phyloP scores from a whole-genome alignment of 495 filamentous ascomycete species.

The Lophiotrema nucula region DNA sequence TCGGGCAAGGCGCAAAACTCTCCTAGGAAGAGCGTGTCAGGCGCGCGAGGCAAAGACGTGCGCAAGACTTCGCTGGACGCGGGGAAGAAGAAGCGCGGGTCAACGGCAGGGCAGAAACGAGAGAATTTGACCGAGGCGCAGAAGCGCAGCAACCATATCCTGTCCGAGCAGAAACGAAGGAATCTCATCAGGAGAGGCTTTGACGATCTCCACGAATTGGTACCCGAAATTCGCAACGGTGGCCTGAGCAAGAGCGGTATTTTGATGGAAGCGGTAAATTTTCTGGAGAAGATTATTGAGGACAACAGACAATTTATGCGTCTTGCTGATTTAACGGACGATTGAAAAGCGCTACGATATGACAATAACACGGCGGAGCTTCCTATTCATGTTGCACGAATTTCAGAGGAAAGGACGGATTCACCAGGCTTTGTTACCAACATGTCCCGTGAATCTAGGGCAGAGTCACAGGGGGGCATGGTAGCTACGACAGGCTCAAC shows the following conservation, averaged over 20 bases:
- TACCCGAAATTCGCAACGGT: slow-evolving; percentile 65
- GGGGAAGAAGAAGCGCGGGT: slow-evolving; percentile 14
- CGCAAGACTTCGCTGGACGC: slow-evolving; percentile 13
- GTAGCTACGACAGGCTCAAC: too few species aligned
- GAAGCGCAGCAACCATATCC: slow-evolving; percentile 84
- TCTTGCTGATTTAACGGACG: not conserved
- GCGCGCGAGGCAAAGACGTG: not conserved
- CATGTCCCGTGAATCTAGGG: too few species aligned
- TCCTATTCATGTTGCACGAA: not conserved
- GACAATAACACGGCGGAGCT: not conserved
- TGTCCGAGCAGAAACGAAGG: slow-evolving; percentile 82
- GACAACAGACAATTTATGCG: slow-evolving; percentile 7
- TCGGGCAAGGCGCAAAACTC: slow-evolving; percentile 1
- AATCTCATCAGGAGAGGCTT: slow-evolving; percentile 76
- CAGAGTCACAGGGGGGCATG: too few species aligned
- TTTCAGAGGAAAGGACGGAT: too few species aligned
- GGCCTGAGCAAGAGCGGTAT: slow-evolving; percentile 79
- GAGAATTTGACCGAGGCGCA: slow-evolving; percentile 82
- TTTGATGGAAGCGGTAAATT: slow-evolving; percentile 67
- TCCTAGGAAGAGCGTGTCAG: slow-evolving; percentile 32
- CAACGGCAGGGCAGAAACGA: slow-evolving; percentile 50
- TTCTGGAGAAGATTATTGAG: slow-evolving; percentile 65
- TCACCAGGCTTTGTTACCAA: too few species aligned
- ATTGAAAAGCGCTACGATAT: slow-evolving; percentile 1
- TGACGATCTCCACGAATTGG: slow-evolving; percentile 65